Conservation (phyloP, 1,139 yeast species). For the Yamadazyma mexicana region DNA sequence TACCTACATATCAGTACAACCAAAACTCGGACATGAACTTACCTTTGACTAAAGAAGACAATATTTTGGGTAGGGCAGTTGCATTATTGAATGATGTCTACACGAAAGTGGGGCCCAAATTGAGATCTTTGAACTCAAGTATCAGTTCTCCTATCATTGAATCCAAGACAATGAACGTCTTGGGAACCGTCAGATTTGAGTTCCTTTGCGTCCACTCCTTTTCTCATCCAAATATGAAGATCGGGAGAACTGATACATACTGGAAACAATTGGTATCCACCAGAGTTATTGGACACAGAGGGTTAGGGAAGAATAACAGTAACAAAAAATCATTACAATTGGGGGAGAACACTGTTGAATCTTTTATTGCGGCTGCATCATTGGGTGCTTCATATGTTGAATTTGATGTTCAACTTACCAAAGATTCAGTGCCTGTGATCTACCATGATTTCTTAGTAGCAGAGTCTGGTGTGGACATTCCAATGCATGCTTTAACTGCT, state of each 20-base stretch:
- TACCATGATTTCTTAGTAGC: constrained; percentile 96
- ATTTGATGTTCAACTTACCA: constrained; percentile 96
- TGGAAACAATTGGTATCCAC: constrained; percentile 92
- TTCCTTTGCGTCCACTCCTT: constrained; percentile 73
- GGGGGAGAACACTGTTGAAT: constrained; percentile 95
- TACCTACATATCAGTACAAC: constrained; percentile 76
- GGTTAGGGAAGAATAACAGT: constrained; percentile 76
- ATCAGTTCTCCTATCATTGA: constrained; percentile 81
- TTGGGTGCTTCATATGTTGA: constrained; percentile 92
- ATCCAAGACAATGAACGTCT: constrained; percentile 64
- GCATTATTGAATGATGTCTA: constrained; percentile 66
- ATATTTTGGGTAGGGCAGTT: constrained; percentile 81
- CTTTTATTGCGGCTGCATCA: constrained; percentile 95
- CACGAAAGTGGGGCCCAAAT: constrained; percentile 69
- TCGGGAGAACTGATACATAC: constrained; percentile 75
- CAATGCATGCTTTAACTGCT: constrained; percentile 88
- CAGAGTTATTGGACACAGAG: constrained; percentile 95
- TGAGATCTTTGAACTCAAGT: constrained; percentile 65
- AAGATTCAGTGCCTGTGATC: constrained; percentile 87
- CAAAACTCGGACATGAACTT: constrained; percentile 11
- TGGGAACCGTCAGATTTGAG: constrained; percentile 80
- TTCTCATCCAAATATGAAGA: constrained; percentile 65
- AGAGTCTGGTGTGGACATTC: constrained; percentile 94
- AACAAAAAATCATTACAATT: constrained; percentile 78
- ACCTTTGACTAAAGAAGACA: constrained; percentile 28